Evolutionary conservation across 169 alveolate genomes (phyloP).

Genomic region (Neospora caninum): DNA sequence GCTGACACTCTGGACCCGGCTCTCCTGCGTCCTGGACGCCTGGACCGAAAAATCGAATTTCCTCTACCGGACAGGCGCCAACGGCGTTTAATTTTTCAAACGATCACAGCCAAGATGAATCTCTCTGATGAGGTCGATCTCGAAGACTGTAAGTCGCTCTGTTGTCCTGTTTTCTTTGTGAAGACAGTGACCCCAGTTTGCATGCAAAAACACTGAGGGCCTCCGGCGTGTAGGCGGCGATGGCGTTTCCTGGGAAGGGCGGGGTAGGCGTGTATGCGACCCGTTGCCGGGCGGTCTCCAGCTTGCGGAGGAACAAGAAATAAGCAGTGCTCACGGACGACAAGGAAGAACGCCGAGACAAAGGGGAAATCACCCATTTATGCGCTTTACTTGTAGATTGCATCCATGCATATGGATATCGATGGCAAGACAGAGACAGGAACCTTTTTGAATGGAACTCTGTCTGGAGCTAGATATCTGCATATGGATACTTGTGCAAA

Average conservation of each 20-base stretch:
- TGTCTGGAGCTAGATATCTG: too few species aligned
- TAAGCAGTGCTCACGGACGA: too few species aligned
- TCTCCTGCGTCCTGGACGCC: conserved; percentile 97
- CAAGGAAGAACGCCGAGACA: too few species aligned
- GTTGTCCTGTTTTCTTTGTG: background rate
- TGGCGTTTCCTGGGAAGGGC: background rate
- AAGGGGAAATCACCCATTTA: too few species aligned
- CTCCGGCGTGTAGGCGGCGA: background rate
- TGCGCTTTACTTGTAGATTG: too few species aligned
- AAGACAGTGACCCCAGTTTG: background rate
- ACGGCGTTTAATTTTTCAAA: conserved; percentile 91
- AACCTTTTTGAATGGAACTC: too few species aligned
- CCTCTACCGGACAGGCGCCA: conserved; percentile 99
- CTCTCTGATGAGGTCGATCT: conserved; percentile 97
- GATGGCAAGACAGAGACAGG: background rate
- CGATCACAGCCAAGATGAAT: conserved; percentile 98
- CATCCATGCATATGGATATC: background rate
- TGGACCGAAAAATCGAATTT: conserved; percentile 97
- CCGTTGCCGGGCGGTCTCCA: too few species aligned
- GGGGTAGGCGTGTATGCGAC: too few species aligned
- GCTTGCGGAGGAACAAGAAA: too few species aligned
- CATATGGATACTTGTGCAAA: too few species aligned
- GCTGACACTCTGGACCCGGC: conserved; percentile 99
- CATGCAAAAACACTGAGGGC: background rate
- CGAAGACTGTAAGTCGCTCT: conserved; percentile 86